Conservation (phyloP, 768 basidiomycete species). For the Lactifluus rugatus region DNA sequence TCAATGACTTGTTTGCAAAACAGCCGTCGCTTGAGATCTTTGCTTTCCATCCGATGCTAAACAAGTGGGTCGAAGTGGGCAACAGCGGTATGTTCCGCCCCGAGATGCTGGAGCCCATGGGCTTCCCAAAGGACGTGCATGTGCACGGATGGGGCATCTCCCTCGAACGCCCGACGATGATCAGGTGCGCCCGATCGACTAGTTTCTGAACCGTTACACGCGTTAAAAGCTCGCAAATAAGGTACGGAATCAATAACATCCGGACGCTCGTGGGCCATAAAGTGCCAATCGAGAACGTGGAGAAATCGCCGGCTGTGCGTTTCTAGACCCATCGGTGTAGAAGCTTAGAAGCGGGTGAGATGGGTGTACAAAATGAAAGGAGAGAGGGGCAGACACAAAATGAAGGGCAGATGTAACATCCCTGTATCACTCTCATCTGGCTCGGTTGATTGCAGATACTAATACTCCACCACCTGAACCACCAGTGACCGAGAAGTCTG, state of each 20-base stretch:
- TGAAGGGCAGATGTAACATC: neutral
- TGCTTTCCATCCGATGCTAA: constrained; percentile 89
- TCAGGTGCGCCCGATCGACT: constrained; percentile 49
- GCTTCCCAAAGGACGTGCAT: constrained; percentile 90
- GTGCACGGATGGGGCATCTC: constrained; percentile 96
- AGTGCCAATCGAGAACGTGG: constrained; percentile 81
- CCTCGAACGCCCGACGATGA: constrained; percentile 97
- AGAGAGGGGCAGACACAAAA: neutral
- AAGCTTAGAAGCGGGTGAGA: neutral
- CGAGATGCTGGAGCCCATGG: constrained; percentile 99
- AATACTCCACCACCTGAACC: too few species aligned
- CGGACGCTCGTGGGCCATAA: constrained; percentile 96
- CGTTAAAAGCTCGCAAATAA: constrained; percentile 23
- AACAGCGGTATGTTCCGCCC: constrained; percentile 99
- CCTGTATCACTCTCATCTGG: neutral
- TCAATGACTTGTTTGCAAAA: neutral
- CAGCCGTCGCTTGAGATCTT: constrained; percentile 98
- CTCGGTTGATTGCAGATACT: too few species aligned
- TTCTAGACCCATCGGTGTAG: constrained; percentile 51
- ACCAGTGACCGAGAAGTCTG: too few species aligned
- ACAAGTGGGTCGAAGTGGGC: constrained; percentile 96
- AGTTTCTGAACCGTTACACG: neutral
- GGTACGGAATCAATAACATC: constrained; percentile 97
- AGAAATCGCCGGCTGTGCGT: constrained; percentile 83
- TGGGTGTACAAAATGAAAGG: neutral